Percentiles rank a stretch among this genome's conserved stretches.
Conservation (phyloP, 2,329 filamentous ascomycete species). For the Fusarium fracticaudum region DNA sequence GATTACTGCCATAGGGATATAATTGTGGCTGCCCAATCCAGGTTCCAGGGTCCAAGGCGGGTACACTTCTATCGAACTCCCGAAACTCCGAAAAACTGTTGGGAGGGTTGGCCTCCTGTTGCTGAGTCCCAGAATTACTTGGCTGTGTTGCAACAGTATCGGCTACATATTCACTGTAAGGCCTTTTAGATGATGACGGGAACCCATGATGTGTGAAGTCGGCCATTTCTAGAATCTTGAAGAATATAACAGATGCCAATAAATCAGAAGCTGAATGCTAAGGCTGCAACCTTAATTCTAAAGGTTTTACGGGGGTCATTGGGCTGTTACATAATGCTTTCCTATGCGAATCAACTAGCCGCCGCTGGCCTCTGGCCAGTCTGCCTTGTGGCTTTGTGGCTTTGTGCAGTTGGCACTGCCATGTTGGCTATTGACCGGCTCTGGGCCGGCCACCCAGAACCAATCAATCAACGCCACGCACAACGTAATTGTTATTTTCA, state of each 20-base stretch:
- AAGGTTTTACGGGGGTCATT: not conserved
- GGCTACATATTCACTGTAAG: not conserved
- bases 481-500: not conserved
- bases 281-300: not conserved
- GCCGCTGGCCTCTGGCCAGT: not conserved
- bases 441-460: not conserved
- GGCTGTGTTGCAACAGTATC: not conserved
- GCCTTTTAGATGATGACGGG: not conserved
- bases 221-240: not conserved
- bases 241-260: no score
- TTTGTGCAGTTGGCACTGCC: not conserved
- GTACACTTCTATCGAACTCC: not conserved
- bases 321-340: not conserved
- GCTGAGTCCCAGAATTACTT: not conserved
- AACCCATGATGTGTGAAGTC: not conserved
- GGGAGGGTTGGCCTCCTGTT: not conserved
- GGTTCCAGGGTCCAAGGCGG: not conserved
- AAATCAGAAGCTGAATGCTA: no score
- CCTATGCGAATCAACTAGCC: not conserved
- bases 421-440: not conserved
- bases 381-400: not conserved
- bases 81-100: not conserved
- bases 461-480: not conserved
- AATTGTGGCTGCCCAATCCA: not conserved
- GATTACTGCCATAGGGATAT: rapidly evolving